Evolutionary conservation across 257 asterid species (phyloP), one percentile per base, ranked within the genome.

Genomic region (Jacaranda mimosifolia): DNA sequence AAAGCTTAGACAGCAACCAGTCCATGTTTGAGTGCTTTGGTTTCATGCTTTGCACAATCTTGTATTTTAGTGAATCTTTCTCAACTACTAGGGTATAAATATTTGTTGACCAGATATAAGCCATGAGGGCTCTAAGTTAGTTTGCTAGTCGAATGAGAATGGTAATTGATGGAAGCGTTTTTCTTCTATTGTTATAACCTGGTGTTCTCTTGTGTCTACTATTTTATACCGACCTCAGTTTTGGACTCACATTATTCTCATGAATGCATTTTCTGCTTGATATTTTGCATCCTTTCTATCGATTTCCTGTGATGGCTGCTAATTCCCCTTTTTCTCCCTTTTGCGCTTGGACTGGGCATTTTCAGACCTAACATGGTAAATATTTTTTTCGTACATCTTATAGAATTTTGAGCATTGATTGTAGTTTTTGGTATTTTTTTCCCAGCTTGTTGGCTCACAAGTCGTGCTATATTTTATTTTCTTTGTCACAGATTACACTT

Each of bases 311-410:
- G 62, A 56, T 35, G 39, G 70, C 76, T 36, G 64, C 86, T 87
- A 58, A 83, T 32, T 51, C 17, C 57, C 74, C 1, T 81, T 65
- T 78, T 9, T 59, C 72, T 40, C 53, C 65, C 57, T 78, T 56
- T 78, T 78, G 68, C 86, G 85, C 86, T 77, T 87, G 88, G 73
- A 49, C 79, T 70, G 81, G 88, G 75, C 65, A 60, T 15, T 81
- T 76, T 80, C 91, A 95, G 99, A 68, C 99, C 99, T 62, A 95
- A 95, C 80, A 83, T 89, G 99, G 99, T 95, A 89, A 81, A 63
- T 64, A 32, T 68, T 71, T 76, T 46, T 9, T 32, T 3, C 51
- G 45, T 48, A 17, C 63, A 49, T 53, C 60, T 68, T 69, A 6
- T 69, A 55, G 40, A 68, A 32, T 68, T 77, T 72, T 48, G 63